Conservation (phyloP, 805 yeast species). For the Ogataea angusta region DNA sequence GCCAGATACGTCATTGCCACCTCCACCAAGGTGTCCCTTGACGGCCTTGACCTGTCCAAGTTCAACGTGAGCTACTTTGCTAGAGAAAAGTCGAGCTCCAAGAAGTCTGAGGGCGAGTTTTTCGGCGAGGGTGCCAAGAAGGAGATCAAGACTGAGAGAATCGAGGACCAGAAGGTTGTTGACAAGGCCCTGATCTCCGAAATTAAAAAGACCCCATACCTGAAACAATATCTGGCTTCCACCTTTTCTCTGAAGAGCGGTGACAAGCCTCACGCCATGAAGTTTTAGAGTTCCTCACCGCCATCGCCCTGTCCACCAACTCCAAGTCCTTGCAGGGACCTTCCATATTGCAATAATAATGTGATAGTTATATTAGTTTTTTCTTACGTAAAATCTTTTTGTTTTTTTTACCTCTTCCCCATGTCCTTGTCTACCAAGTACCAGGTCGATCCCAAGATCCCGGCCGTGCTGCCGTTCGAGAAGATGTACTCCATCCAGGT, state of each 20-base stretch:
- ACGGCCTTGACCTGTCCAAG: constrained; percentile 80
- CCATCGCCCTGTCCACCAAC: constrained; percentile 18
- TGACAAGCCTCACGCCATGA: constrained; percentile 97
- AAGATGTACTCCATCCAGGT: constrained; percentile 67
- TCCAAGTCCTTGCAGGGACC: constrained; percentile 13
- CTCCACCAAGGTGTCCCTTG: constrained; percentile 82
- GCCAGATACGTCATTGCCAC: constrained; percentile 99
- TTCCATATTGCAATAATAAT: constrained; percentile 11
- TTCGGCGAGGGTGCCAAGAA: constrained; percentile 81
- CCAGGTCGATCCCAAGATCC: constrained; percentile 41
- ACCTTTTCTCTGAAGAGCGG: constrained; percentile 96
- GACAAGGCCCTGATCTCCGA: constrained; percentile 90
- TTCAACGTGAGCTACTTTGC: constrained; percentile 95
- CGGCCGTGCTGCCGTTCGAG: constrained; percentile 61
- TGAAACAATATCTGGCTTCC: constrained; percentile 93
- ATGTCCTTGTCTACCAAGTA: not conserved
- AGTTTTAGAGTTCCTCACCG: constrained; percentile 55
- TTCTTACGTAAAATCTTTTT: too few relatives aligned
- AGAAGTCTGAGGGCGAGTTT: constrained; percentile 90
- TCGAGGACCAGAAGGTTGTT: constrained; percentile 94
- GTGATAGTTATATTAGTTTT: constrained; percentile 11
- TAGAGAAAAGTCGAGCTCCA: constrained; percentile 81
- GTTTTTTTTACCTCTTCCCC: not conserved
- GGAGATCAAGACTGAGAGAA: constrained; percentile 89
- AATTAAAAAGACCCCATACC: constrained; percentile 96